Evolutionary conservation across 2,329 filamentous ascomycete species (phyloP).

Genomic region (Aspergillus texensis): DNA sequence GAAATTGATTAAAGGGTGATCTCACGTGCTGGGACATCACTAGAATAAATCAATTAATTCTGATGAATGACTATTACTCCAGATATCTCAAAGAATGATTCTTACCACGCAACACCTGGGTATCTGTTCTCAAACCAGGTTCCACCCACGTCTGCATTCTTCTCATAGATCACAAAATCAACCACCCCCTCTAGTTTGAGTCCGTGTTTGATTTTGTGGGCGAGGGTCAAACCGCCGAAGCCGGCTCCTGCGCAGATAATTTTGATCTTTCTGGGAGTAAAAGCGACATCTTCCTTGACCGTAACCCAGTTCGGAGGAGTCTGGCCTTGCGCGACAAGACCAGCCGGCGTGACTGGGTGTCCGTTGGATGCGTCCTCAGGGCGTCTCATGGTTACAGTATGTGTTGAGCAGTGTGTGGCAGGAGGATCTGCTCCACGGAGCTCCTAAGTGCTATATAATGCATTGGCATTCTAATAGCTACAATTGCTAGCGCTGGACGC

Average conservation of each 20-base stretch:
- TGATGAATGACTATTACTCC: not conserved
- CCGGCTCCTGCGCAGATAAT: slow-evolving; percentile 25
- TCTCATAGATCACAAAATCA: slow-evolving; percentile 30
- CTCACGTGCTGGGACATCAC: slow-evolving; percentile 18
- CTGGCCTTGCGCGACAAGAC: not conserved
- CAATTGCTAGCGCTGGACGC: not conserved
- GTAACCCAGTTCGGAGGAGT: not conserved
- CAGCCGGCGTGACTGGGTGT: not conserved
- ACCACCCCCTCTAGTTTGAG: slow-evolving; percentile 29
- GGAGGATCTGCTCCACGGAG: not conserved
- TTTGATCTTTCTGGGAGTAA: slow-evolving; percentile 6
- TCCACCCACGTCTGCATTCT: slow-evolving; percentile 30
- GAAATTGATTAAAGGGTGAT: slow-evolving; percentile 18
- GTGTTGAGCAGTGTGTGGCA: not conserved
- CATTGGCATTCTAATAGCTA: not conserved
- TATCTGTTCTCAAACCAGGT: slow-evolving; percentile 32
- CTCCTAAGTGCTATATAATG: not conserved
- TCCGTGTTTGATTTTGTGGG: slow-evolving; percentile 42
- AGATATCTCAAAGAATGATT: not conserved
- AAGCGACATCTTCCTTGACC: not conserved
- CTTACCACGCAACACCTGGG: slow-evolving; percentile 36
- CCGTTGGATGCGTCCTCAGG: not conserved
- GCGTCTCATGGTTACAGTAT: not conserved
- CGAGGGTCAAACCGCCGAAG: slow-evolving; percentile 38
- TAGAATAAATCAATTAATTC: not conserved